Base-by-base conservation (phyloP, 768 basidiomycete genomes). In the Pilatotrama ljubarskyi region DNA sequence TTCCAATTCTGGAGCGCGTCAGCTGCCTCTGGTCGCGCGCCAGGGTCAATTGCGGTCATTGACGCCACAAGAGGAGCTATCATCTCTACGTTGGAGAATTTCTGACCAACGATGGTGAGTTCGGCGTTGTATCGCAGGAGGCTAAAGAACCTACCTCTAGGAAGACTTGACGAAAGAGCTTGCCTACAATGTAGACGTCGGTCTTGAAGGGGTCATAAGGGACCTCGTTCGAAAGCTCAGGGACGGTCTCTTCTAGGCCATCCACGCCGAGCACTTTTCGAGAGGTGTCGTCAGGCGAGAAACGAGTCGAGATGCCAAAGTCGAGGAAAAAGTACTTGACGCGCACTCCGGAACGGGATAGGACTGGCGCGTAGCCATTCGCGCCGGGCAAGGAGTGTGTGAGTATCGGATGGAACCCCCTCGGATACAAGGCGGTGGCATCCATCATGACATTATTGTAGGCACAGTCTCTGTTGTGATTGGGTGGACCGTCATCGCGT, bases 261-360 rank as follows among this genome's bases (percentile, higher is more conserved):
- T 48, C 24, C 0, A n/a, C 40, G 2, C 69, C 71, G 3, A 48
- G 38, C 3, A 62, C 69, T 5, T 64, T 38, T 26, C 41, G 58
- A 8, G 24, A 1, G 1, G 42, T 8, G 2, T 44, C 42, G 6
- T 36, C 53, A 6, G 51, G 37, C 5, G 59, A 62, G 47, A 70
- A 64, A 6, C 29, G 47, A 0, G 63, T 59, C 2, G 71, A 72
- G 17, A 72, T 63, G 22, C 70, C 70, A 36, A 69, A 71, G 62
- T 72, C 72, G 18, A 70, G 51, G 50, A 43, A 68, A 46, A 69
- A 72, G 43, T 72, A 72, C 13, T 56, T 65, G 20, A 70, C 50
- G 3, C 55, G 49, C 3, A 41, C 37, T 5, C 25, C 40, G 8
- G 58, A 32, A 4, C 65, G 47, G 0, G 55, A 38, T 3, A 37